Evolutionary conservation across 768 basidiomycete genomes (phyloP), one percentile per base, ranked within the genome.

Genomic region (Lactifluus rugatus): DNA sequence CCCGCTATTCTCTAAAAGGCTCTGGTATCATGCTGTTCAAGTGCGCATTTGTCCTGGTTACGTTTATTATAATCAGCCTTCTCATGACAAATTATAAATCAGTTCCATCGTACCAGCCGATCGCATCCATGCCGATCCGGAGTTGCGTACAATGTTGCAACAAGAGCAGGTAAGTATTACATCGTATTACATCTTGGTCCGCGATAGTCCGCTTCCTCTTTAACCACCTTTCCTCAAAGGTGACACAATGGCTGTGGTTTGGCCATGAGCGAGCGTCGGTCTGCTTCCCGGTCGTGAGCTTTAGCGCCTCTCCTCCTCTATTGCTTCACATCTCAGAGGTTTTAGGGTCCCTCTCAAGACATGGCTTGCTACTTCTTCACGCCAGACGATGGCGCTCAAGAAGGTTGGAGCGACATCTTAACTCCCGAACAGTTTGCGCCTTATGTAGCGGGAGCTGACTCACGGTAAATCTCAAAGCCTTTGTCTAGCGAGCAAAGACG

Each of bases 11-110:
- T n/a, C 57, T 55, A 21, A 56, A 39, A 7, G 57, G 60, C 10
- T 66, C 62, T 5, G 68, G 69, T 23, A 23, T 66, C 49, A 64
- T 61, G 42, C 49, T 70, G 57, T 67, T 69, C 59, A 63, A 67
- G 70, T 71, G 51, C 54, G 70, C 64, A 17, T 48, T 37, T 34
- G 2, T 25, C 28, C n/a, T 19, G 21, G 1, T 28, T 47, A 42
- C 56, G 23, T 44, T 46, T 23, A n/a, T n/a, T n/a, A n/a, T n/a
- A 8, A 31, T 34, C 17, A 1, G 28, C 28, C 9, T 31, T 9
- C 28, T 31, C 28, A 31, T 31, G 5, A n/a, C 3, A 17, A n/a
- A 14, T 21, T 16, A 13, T 36, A 10, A 19, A 36, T 37, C 37
- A 64, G 63, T 52, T 54, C 61, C 45, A 39, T 62, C n/a, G 54